Evolutionary conservation across 306 rosid species (phyloP), one percentile per base, ranked within the genome.

Genomic region (Vigna angularis): DNA sequence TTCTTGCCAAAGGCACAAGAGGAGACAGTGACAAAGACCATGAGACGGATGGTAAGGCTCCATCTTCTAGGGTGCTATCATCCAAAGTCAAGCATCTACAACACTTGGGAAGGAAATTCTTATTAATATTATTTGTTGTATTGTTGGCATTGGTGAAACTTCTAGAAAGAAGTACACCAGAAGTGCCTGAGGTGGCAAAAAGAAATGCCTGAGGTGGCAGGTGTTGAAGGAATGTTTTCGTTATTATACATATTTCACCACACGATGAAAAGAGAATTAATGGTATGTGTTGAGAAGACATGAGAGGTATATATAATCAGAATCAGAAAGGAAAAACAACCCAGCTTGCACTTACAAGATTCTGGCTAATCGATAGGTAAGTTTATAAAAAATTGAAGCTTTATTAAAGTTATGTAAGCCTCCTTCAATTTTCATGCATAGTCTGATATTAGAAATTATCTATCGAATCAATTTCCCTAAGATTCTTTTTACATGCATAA

Each of bases 91-190:
- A 85, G 61, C 91, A 93, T 57, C 73, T 86, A 66, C 92, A 90
- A 45, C 73, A 79, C 16, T 75, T 90, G 30, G 85, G 89, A 7
- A 93, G 80, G 5, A 90, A 87, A 47, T 88, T 89, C 16, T 28
- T 80, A 20, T 20, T 74, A 20, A 1, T 20, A 20, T 20, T 20
- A 40, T 7, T 79, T 22, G 73, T 83, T 38, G 67, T 83, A 53
- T 70, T 52, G 2, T 20, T 20, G 22, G 22, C 22, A 20, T 20
- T 20, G 22, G 9, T 38, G 72, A 88, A 87, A 5, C 91, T 90
- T 9, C 93, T 88, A 80, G 90, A 92, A 38, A 92, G 89, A 67
- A 94, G 94, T 61, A 74, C 88, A 63, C 91, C 91, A n/a, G 91
- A 94, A 63, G 95, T 92, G 2, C 90, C 89, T 73, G 97, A 95